phyloP scores from a whole-genome alignment of 495 filamentous ascomycete species.

The Antarctomyces pellizariae region DNA sequence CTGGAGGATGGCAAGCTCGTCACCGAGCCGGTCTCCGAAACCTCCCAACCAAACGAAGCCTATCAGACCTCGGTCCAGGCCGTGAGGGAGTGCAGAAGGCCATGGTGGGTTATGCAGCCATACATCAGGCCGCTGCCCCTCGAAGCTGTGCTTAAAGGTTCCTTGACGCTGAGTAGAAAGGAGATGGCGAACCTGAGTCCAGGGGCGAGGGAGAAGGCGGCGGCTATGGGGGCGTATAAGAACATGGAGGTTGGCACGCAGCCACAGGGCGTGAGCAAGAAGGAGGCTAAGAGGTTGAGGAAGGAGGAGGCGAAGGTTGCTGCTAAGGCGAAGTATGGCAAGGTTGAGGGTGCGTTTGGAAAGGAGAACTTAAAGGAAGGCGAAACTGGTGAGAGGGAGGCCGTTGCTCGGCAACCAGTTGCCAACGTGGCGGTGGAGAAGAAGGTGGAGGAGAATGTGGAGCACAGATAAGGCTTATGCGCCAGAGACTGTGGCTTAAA shows the following conservation, averaged over 20 bases:
- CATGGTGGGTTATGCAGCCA: constrained; percentile 87
- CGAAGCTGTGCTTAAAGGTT: constrained; percentile 66
- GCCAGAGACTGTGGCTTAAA: no score
- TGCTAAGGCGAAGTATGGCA: constrained; percentile 10
- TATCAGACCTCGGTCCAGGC: constrained; percentile 38
- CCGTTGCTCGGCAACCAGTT: no score
- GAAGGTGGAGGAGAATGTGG: no score
- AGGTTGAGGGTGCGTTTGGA: constrained; percentile 12
- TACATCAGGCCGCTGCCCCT: constrained; percentile 72
- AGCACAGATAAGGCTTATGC: no score
- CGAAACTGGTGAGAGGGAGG: no score
- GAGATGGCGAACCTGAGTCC: constrained; percentile 17
- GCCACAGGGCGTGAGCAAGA: constrained; percentile 8
- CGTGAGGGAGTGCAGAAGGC: constrained; percentile 45
- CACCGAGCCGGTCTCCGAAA: constrained; percentile 1
- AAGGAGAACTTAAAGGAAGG: no score
- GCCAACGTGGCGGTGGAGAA: no score
- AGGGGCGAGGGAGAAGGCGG: constrained; percentile 9
- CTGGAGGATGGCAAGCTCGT: constrained; percentile 8
- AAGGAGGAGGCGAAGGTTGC: constrained; percentile 11
- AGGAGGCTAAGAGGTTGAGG: constrained; percentile 10
- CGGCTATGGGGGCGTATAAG: constrained; percentile 1
- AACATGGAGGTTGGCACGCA: constrained; percentile 3
- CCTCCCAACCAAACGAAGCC: constrained; percentile 9
- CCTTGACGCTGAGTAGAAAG: constrained; percentile 38